Conservation (phyloP, 805 yeast species). For the Ogataea parapolymorpha region DNA sequence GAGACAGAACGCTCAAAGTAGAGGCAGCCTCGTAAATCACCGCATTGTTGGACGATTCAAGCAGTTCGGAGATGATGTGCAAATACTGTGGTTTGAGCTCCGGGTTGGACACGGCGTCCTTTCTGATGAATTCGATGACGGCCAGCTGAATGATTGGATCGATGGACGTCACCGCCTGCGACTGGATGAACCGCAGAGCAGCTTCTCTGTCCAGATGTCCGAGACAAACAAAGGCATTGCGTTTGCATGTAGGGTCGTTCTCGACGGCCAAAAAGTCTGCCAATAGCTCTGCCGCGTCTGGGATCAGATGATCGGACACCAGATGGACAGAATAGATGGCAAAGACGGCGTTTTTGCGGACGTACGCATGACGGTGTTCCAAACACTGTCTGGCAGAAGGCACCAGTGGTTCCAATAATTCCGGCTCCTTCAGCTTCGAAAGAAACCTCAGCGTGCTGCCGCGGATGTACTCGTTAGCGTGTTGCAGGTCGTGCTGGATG, state of each 20-base stretch:
- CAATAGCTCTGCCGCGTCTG: slow-evolving; percentile 91
- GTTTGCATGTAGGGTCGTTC: slow-evolving; percentile 88
- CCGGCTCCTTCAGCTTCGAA: slow-evolving; percentile 87
- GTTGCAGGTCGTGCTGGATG: slow-evolving; percentile 94
- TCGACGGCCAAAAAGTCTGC: slow-evolving; percentile 72
- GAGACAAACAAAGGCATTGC: slow-evolving; percentile 91
- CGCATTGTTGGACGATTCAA: slow-evolving; percentile 65
- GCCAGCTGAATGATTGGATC: slow-evolving; percentile 88
- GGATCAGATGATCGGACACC: slow-evolving; percentile 82
- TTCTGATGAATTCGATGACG: slow-evolving; percentile 85
- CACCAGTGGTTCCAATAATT: slow-evolving; percentile 89
- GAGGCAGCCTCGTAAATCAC: slow-evolving; percentile 92
- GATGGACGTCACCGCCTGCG: slow-evolving; percentile 57
- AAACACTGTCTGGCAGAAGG: slow-evolving; percentile 89
- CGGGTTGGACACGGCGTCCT: slow-evolving; percentile 65
- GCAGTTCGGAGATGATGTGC: slow-evolving; percentile 64
- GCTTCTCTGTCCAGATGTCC: slow-evolving; percentile 79
- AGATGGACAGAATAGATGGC: slow-evolving; percentile 80
- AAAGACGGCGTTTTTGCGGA: slow-evolving; percentile 93
- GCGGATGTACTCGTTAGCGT: slow-evolving; percentile 94
- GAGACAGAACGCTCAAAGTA: slow-evolving; percentile 57
- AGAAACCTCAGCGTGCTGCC: slow-evolving; percentile 93
- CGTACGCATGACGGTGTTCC: slow-evolving; percentile 96
- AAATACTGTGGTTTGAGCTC: slow-evolving; percentile 69
- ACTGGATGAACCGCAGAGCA: slow-evolving; percentile 79